A percentile compares a stretch with the other conserved stretches of the same genome.
Conservation (phyloP, 1,284 basidiomycete genomes). For the Melampsora larici-populina region DNA sequence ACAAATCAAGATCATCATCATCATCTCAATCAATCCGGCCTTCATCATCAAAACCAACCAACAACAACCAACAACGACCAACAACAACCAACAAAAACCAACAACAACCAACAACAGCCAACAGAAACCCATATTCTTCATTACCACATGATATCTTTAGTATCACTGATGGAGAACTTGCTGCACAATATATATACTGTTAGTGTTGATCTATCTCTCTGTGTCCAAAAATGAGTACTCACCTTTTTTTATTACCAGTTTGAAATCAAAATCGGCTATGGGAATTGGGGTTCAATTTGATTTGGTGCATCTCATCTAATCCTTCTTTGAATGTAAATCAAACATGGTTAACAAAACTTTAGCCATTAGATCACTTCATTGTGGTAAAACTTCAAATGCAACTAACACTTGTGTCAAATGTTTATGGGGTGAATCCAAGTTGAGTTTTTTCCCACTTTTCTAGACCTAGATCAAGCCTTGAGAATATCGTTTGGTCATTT, state of each 20-base stretch:
- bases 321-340: neutral
- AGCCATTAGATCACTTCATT: constrained; percentile 83
- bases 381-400: constrained; percentile 67
- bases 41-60: neutral
- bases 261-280: constrained; percentile 27
- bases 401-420: constrained; percentile 80
- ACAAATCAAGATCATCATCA: neutral
- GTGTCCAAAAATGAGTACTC: neutral
- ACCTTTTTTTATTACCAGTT: constrained; percentile 3
- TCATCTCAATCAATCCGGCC: no score
- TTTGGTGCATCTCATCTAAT: no score
- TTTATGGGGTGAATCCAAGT: constrained; percentile 53
- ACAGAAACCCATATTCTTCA: neutral
- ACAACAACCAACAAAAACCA: neutral
- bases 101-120: neutral
- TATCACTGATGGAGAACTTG: constrained; percentile 32
- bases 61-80: neutral
- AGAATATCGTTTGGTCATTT: constrained; percentile 53
- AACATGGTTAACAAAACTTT: constrained; percentile 57
- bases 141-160: constrained; percentile 38
- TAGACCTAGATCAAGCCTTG: constrained; percentile 27
- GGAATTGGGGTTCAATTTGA: no score
- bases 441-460: neutral
- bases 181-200: constrained; percentile 26
- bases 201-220: neutral